phyloP scores from a whole-genome alignment of 345 rosid genomes.

The Eucalyptus fibrosa region DNA sequence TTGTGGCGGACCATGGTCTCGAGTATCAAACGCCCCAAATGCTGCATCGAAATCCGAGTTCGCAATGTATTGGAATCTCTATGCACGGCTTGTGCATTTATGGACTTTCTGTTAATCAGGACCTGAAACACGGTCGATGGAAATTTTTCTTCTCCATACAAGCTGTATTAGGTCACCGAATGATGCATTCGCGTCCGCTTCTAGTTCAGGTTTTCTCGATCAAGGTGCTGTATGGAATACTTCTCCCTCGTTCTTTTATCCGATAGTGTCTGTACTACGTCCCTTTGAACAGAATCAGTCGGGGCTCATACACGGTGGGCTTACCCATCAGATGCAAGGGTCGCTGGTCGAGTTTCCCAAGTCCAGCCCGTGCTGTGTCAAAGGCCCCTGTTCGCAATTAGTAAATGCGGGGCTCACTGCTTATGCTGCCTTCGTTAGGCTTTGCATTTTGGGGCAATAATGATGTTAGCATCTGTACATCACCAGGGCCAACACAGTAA shows the following conservation, averaged over 20 bases:
- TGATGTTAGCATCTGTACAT: not conserved
- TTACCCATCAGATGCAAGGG: not conserved
- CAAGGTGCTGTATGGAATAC: not conserved
- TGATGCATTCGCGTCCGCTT: not conserved
- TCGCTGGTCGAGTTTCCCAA: not conserved
- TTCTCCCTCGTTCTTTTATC: not conserved
- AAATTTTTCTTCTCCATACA: not conserved
- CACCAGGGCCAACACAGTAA: not conserved
- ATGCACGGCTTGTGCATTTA: not conserved
- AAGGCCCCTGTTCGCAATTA: not conserved
- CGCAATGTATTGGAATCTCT: not conserved
- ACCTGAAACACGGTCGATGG: not conserved
- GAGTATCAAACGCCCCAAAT: not conserved
- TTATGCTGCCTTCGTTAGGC: not conserved
- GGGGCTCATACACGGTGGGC: not conserved
- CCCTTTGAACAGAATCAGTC: not conserved
- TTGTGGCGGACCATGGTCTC: not conserved
- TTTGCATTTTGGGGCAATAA: not conserved
- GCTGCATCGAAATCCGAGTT: not conserved
- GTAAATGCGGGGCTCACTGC: not conserved
- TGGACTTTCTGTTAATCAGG: not conserved
- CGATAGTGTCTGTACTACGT: not conserved
- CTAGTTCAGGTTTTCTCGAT: not conserved
- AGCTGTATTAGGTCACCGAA: not conserved
- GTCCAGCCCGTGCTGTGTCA: not conserved